phyloP scores from a whole-genome alignment of 495 filamentous ascomycete genomes.

The Paragyromitra xinjiangensis region DNA sequence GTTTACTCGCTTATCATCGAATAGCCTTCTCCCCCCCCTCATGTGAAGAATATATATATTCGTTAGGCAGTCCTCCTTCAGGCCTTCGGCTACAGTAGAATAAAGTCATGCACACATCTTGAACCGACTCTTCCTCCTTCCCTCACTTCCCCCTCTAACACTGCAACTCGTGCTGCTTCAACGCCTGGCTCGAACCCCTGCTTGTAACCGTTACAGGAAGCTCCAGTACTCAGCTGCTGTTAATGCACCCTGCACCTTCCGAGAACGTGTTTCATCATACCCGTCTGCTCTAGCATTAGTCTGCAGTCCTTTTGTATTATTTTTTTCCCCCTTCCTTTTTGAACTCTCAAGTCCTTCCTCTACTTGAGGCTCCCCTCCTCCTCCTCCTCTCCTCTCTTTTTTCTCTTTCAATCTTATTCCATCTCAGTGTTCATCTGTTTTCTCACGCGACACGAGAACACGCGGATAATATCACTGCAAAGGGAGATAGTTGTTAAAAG shows the following conservation, averaged over 20 bases:
- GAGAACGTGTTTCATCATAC: constrained; percentile 52
- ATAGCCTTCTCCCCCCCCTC: not conserved
- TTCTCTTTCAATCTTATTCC: constrained; percentile 26
- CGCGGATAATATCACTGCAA: constrained; percentile 20
- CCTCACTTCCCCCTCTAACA: not conserved
- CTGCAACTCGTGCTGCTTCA: constrained; percentile 35
- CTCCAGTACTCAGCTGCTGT: constrained; percentile 33
- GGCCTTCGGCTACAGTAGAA: constrained; percentile 25
- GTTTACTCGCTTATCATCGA: constrained; percentile 4
- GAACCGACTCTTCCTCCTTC: constrained; percentile 4
- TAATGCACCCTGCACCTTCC: constrained; percentile 47
- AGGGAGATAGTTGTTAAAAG: constrained; percentile 29
- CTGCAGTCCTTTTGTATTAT: constrained; percentile 5
- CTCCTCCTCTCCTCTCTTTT: constrained; percentile 17
- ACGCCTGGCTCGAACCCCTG: constrained; percentile 34
- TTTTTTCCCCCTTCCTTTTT: constrained; percentile 21
- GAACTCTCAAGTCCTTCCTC: constrained; percentile 34
- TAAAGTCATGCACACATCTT: constrained; percentile 34
- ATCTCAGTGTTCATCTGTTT: constrained; percentile 26
- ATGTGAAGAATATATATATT: constrained; percentile 13
- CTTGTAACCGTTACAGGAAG: constrained; percentile 45
- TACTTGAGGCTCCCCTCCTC: constrained; percentile 34
- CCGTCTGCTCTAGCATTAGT: constrained; percentile 39
- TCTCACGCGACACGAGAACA: constrained; percentile 18
- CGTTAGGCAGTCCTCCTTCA: not conserved